Base-by-base conservation (phyloP, 2,329 filamentous ascomycete species). In the Pseudogymnoascus sp. region DNA sequence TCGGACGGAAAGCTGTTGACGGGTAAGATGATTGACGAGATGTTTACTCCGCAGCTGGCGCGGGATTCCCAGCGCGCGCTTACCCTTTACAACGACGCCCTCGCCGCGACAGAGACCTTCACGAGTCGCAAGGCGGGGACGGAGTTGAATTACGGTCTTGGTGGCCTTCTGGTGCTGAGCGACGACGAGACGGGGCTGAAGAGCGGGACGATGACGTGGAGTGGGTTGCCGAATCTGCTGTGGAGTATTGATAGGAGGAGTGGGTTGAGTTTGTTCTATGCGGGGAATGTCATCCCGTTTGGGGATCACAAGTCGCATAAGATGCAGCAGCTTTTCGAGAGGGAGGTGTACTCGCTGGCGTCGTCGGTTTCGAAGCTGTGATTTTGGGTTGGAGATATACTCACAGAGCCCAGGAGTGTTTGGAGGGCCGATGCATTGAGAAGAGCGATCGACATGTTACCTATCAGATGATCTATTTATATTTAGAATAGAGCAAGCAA, bases 1-100 rank as follows among this genome's bases (percentile, higher is more conserved):
- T 77, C 83, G 52, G 81, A 84, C 60, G 78, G 76, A 3, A 78
- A 75, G 42, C 65, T 84, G 0, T 73, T 85, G 5, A 74, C 70
- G 19, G 71, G 72, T 0, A 69, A 69, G 3, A 80, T 76, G 0
- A 74, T 78, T 0, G 72, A 77, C 0, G 66, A 73, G 45, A 75
- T 84, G 71, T 83, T 83, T 66, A 67, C 71, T 61, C 74, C 80
- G 0, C 81, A 81, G 49, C 75, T 84, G 0, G 71, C 65, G 3
- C 62, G 65, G 0, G 66, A 67, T 45, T 41, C 65, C 11, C 65
- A 66, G 36, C 42, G 68, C 58, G 65, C 19, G 65, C 69, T 0
- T 64, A 64, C 9, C 73, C 71, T 69, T 58, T 67, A 36, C 67
- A 73, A 25, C 72, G 73, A 39, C 16, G 61, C 7, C 0, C 22